Percentiles rank a stretch among this genome's conserved stretches.
Evolutionary conservation across 2,329 filamentous ascomycete species (phyloP).

Genomic region (Coniella vitis): DNA sequence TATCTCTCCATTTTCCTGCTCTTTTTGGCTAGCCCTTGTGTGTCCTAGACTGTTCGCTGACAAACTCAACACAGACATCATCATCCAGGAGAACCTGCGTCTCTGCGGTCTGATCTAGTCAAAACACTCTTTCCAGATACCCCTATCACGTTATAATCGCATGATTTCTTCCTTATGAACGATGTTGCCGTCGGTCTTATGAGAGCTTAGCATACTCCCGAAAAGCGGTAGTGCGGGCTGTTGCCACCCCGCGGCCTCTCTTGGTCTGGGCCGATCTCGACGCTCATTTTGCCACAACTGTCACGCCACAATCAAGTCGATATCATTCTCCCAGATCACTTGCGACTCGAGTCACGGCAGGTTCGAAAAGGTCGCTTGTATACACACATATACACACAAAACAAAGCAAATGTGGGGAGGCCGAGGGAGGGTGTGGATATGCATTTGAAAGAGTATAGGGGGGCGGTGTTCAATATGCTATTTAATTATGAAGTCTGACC

Average conservation of each 20-base stretch:
- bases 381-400: neutral
- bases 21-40: neutral
- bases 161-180: conserved; percentile 18
- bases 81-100: conserved; percentile 98
- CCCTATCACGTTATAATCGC: conserved; percentile 17
- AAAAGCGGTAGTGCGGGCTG: conserved; percentile 10
- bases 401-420: conserved; percentile 12
- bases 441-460: conserved; percentile 17
- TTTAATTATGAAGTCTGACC: conserved; percentile 35
- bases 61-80: conserved; percentile 67
- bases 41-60: conserved; percentile 34
- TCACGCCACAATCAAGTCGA: conserved; percentile 12
- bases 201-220: conserved; percentile 7
- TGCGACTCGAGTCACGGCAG: conserved; percentile 10
- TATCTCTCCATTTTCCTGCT: conserved; percentile 43
- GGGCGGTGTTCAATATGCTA: conserved; percentile 42
- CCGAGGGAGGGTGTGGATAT: conserved; percentile 12
- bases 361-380: conserved; percentile 11
- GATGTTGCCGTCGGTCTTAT: conserved; percentile 15
- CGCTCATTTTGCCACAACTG: conserved; percentile 4
- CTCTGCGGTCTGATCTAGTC: conserved; percentile 85
- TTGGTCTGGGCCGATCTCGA: conserved; percentile 8
- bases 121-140: conserved; percentile 17
- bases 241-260: conserved; percentile 2
- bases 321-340: conserved; percentile 12